phyloP scores from a whole-genome alignment of 129 eudicot genomes.

The Pittosporum tobira region DNA sequence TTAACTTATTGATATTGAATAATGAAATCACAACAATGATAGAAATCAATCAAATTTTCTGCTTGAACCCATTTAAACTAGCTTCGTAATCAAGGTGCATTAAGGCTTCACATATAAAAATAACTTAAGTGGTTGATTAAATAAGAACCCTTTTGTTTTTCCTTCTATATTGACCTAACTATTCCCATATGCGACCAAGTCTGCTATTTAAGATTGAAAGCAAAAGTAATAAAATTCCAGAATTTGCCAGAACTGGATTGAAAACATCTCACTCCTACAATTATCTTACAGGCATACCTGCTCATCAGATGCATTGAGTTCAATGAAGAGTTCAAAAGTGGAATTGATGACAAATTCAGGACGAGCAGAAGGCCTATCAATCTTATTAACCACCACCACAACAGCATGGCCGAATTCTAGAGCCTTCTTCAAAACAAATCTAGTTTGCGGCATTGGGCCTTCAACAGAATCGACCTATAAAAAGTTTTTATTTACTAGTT shows the following conservation, averaged over 20 bases:
- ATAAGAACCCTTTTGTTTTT: background rate
- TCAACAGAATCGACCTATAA: constrained; percentile 97
- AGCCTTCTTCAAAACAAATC: constrained; percentile 97
- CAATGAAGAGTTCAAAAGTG: constrained; percentile 94
- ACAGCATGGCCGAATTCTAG: constrained; percentile 97
- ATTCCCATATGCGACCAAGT: background rate
- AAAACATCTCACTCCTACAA: background rate
- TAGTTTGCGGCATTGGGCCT: constrained; percentile 99
- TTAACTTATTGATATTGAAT: background rate
- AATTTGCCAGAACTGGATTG: background rate
- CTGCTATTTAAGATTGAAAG: background rate
- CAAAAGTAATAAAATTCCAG: background rate
- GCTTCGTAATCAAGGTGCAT: background rate
- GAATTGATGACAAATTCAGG: constrained; percentile 93
- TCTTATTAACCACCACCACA: constrained; percentile 87
- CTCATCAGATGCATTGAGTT: constrained; percentile 95
- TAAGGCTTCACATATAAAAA: background rate
- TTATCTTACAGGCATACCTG: constrained; percentile 41
- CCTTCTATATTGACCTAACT: background rate
- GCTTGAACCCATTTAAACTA: background rate
- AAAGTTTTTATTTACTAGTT: constrained; percentile 1
- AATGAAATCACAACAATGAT: background rate
- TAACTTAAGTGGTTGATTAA: background rate
- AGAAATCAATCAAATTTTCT: background rate
- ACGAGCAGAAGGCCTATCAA: constrained; percentile 95